Evolutionary conservation across 805 yeast genomes (phyloP), one percentile per base, ranked within the genome.

Genomic region (Yarrowia deformans): DNA sequence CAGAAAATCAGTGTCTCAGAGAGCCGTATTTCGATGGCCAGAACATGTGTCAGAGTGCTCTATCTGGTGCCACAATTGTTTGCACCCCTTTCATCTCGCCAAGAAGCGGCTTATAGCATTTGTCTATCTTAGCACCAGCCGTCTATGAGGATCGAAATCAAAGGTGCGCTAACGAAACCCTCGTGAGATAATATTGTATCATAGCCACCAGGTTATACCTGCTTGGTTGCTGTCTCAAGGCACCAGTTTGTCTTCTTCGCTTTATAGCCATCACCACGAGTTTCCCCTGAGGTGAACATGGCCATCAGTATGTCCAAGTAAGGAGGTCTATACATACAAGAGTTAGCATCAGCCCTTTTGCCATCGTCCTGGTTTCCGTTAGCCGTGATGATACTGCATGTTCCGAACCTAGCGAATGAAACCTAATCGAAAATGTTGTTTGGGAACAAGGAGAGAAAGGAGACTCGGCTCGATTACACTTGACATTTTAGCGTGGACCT

Each of bases 351-450:
- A 23, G 29, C 14, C 43, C 46, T n/a, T 29, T 49, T 7, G 54
- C 19, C 54, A 29, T 37, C 4, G 29, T 50, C 12, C 23, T n/a
- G 34, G 39, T 19, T 32, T 35, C 58, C 58, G 58, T 52, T 52
- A 52, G 9, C 58, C 58, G 58, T 52, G 16, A 50, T 29, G 39
- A 23, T 23, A 23, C 29, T 23, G 29, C 29, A 34, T 35, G 58
- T 6, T 14, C 29, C 42, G n/a, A 35, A 52, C 42, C 18, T 35
- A 18, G 12, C 12, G 18, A 5, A 18, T 12, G 23, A 52, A 52
- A 52, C 58, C 58, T 43, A 52, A 52, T 52, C 58, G 58, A 52
- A 52, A 52, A 52, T 34, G 40, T 13, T 43, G 35, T 16, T 19
- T 5, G 29, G 29, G 29, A 23, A 23, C 29, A 23, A 23, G 29